Percentiles rank a stretch among this genome's conserved stretches.
Conservation (phyloP, 306 rosid genomes). For the Pterocarpus macrocarpus region DNA sequence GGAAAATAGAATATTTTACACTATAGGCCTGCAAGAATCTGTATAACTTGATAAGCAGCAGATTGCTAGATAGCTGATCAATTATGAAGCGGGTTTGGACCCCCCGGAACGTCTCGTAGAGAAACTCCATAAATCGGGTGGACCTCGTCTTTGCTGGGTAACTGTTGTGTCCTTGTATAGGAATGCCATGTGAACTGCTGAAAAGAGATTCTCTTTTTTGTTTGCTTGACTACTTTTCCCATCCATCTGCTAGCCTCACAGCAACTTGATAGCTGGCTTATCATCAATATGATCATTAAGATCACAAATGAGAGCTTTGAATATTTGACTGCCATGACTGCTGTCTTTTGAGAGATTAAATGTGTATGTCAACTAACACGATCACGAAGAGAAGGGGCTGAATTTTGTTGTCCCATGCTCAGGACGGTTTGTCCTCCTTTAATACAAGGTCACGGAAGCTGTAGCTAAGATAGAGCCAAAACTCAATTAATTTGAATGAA, state of each 20-base stretch:
- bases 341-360: constrained; percentile 30
- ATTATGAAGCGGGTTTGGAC: constrained; percentile 94
- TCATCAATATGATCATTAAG: constrained; percentile 60
- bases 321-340: constrained; percentile 62
- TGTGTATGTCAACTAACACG: constrained; percentile 21
- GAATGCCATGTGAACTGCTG: constrained; percentile 60
- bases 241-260: constrained; percentile 52
- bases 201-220: constrained; percentile 39
- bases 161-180: constrained; percentile 53
- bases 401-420: constrained; percentile 45
- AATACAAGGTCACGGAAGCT: constrained; percentile 53
- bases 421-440: constrained; percentile 45
- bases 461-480: constrained; percentile 63
- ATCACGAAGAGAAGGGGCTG: constrained; percentile 40
- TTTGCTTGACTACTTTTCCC: constrained; percentile 55
- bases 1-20: constrained; percentile 42
- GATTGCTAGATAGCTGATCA: constrained; percentile 57
- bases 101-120: constrained; percentile 74
- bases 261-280: constrained; percentile 62
- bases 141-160: constrained; percentile 40
- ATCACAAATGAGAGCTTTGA: constrained; percentile 58
- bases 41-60: constrained; percentile 48
- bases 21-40: constrained; percentile 57
- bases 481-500: constrained; percentile 43
- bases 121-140: constrained; percentile 61